A percentile compares a stretch with the other conserved stretches of the same genome.
Evolutionary conservation across 192 early-diverging fungal genomes (phyloP).

Genomic region (Entomortierella beljakovae): DNA sequence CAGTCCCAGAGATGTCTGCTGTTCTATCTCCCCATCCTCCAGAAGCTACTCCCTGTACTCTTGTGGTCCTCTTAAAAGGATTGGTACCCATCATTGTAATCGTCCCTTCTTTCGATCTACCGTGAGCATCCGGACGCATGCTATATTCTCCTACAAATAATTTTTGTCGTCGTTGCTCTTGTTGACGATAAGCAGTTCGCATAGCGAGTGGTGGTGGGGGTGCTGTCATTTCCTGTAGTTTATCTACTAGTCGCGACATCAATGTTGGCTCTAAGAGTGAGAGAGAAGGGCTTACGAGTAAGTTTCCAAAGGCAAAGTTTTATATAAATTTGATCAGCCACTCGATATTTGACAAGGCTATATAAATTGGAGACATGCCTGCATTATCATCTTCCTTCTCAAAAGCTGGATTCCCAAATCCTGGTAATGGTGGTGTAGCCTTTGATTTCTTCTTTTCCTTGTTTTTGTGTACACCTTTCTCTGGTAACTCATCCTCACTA

Average conservation of each 20-base stretch:
- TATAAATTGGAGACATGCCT: constrained; percentile 6
- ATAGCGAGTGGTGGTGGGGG: constrained; percentile 47
- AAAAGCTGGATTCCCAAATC: constrained; percentile 47
- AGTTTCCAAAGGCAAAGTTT: not conserved
- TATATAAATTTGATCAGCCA: not conserved
- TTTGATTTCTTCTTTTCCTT: constrained; percentile 4
- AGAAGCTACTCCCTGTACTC: constrained; percentile 30
- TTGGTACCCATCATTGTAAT: constrained; percentile 38
- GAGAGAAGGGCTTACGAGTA: not conserved
- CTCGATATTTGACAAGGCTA: not conserved
- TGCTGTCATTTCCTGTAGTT: constrained; percentile 41
- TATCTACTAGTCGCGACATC: constrained; percentile 33
- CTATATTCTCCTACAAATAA: constrained; percentile 49
- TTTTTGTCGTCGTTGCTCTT: constrained; percentile 41
- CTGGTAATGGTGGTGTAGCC: constrained; percentile 39
- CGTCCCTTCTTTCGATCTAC: constrained; percentile 1
- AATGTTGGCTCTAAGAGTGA: constrained; percentile 21
- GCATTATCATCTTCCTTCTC: constrained; percentile 6
- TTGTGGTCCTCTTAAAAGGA: constrained; percentile 34
- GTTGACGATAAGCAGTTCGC: constrained; percentile 36
- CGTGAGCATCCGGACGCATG: constrained; percentile 8
- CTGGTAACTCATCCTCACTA: constrained; percentile 14
- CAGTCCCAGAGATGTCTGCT: not conserved
- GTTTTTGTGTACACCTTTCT: not conserved
- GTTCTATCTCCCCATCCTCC: constrained; percentile 29